Evolutionary conservation across 1,284 basidiomycete species (phyloP).

Genomic region (Pseudozyma sp.): DNA sequence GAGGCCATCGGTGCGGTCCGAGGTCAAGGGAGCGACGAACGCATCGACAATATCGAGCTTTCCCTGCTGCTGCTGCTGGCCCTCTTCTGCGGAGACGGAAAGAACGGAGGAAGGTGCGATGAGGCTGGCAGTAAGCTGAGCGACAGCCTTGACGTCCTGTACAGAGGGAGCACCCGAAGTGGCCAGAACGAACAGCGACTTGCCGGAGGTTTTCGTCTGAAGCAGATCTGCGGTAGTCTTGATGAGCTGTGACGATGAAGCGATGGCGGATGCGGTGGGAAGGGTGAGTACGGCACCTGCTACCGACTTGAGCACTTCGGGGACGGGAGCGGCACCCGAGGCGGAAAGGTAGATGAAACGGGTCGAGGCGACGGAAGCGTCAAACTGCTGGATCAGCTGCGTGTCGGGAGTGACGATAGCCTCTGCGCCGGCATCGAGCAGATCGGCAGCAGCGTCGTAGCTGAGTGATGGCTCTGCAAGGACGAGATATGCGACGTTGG

Average conservation of each 20-base stretch:
- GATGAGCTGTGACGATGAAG: conserved; percentile 46
- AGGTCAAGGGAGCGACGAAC: conserved; percentile 75
- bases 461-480: conserved; percentile 36
- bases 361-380: conserved; percentile 37
- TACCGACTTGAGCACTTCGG: conserved; percentile 46
- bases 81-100: conserved; percentile 22
- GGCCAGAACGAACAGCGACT: conserved; percentile 58
- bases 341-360: conserved; percentile 56
- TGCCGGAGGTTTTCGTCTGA: conserved; percentile 55
- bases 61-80: conserved; percentile 21
- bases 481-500: conserved; percentile 46
- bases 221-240: conserved; percentile 42
- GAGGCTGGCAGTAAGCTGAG: conserved; percentile 48
- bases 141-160: conserved; percentile 44
- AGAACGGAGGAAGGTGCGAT: conserved; percentile 56
- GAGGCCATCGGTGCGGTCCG: conserved; percentile 91
- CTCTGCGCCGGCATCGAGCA: conserved; percentile 61
- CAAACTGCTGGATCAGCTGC: conserved; percentile 43
- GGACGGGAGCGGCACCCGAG: conserved; percentile 37
- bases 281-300: conserved; percentile 56
- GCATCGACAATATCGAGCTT: conserved; percentile 63
- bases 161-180: conserved; percentile 33
- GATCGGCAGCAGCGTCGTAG: conserved; percentile 51
- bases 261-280: conserved; percentile 36
- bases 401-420: conserved; percentile 54